Evolutionary conservation across 495 filamentous ascomycete genomes (phyloP).

Genomic region (Tuber brumale): DNA sequence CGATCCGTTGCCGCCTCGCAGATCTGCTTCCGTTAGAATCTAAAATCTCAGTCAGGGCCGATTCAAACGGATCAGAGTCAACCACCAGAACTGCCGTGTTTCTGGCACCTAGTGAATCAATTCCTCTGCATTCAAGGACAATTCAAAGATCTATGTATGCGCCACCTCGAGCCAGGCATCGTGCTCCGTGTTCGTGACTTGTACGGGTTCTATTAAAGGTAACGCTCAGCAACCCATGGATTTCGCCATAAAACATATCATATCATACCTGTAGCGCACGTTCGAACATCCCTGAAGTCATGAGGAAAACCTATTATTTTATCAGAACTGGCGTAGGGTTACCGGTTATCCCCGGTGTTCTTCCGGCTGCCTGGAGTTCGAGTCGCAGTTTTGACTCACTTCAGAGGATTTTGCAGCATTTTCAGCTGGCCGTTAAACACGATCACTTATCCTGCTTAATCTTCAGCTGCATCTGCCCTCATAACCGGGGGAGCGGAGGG

Average conservation of each 20-base stretch:
- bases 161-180: neutral
- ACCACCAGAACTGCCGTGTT: neutral
- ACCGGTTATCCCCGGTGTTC: neutral
- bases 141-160: neutral
- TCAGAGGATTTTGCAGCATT: neutral
- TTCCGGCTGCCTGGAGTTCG: neutral
- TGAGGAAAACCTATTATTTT: neutral
- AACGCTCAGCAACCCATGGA: neutral
- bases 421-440: neutral
- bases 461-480: neutral
- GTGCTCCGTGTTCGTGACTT: neutral
- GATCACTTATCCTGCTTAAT: neutral
- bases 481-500: neutral
- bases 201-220: neutral
- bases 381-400: neutral
- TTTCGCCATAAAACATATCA: neutral
- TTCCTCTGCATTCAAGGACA: neutral
- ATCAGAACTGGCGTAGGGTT: neutral
- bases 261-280: neutral
- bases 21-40: neutral
- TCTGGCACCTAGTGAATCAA: neutral
- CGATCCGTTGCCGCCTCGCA: neutral
- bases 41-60: neutral
- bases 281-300: neutral
- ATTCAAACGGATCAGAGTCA: neutral